Evolutionary conservation across 305 asterid species (phyloP), one percentile per base, ranked within the genome.

Genomic region (Euphrasia arctica): DNA sequence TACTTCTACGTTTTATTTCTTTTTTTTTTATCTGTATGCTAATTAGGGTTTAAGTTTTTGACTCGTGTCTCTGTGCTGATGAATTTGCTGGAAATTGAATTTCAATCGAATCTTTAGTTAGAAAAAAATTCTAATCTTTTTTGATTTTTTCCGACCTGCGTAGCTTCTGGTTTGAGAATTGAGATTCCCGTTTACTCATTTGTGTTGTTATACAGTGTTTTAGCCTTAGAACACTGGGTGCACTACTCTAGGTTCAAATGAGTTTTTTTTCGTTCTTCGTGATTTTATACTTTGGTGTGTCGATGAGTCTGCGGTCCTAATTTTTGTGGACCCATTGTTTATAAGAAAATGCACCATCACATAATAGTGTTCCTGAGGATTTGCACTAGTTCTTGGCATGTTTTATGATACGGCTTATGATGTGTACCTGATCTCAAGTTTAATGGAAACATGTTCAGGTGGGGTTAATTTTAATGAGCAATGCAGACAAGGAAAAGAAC

Each of bases 401-500:
- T 18, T 18, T 18, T 18, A 18, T 18, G 22, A 4, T 34, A 7
- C 59, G 49, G 64, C 55, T 65, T 62, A 18, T 50, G 61, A 64
- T 70, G 56, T 47, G 49, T 39, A n/a, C 63, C 72, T 72, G 75
- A 55, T 65, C 4, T 31, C 39, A 7, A 39, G 43, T 60, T 31
- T 50, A 39, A 7, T 39, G 3, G 43, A 61, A 68, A 58, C 18
- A 22, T 62, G 50, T 68, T 13, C 76, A 70, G 77, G 60, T 58
- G 25, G 71, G 58, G 13, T 31, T 15, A 42, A 25, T 43, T 68
- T 66, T 49, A 41, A 72, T 68, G 79, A 63, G 77, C 68, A 70
- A 93, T 93, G 97, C 99, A 75, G 75, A 86, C 86, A 58, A 86
- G 70, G 87, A 88, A 80, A 72, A 86, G 78, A 70, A 71, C 72